Evolutionary conservation across 2,329 filamentous ascomycete genomes (phyloP).

Genomic region (Mariannaea sp.): DNA sequence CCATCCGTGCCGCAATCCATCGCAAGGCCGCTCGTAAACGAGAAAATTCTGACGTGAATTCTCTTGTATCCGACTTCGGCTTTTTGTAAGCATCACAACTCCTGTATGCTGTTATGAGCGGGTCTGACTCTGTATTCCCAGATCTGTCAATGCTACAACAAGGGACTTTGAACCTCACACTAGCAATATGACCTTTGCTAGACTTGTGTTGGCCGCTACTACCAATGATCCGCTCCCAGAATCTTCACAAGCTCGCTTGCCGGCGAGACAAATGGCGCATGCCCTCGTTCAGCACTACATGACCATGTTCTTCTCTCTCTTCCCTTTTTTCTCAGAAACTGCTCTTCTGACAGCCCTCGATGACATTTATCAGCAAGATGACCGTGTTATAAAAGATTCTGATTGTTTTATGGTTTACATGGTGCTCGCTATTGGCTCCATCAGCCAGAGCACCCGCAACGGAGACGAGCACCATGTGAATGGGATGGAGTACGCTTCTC

Average conservation of each 20-base stretch:
- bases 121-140: constrained; percentile 42
- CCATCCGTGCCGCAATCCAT: constrained; percentile 65
- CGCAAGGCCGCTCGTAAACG: constrained; percentile 66
- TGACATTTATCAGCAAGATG: constrained; percentile 75
- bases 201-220: constrained; percentile 82
- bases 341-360: constrained; percentile 78
- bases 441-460: constrained; percentile 71
- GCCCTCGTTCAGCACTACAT: constrained; percentile 82
- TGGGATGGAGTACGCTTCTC: constrained; percentile 61
- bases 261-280: constrained; percentile 70
- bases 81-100: constrained; percentile 66
- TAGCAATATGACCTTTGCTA: constrained; percentile 89
- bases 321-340: constrained; percentile 83
- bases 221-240: constrained; percentile 73
- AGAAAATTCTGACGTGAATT: constrained; percentile 87
- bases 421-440: constrained; percentile 83
- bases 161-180: constrained; percentile 90
- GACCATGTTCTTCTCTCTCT: constrained; percentile 76
- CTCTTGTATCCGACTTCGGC: constrained; percentile 91
- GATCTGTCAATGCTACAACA: constrained; percentile 91
- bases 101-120: neutral
- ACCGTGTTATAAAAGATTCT: constrained; percentile 64
- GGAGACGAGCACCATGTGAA: constrained; percentile 66
- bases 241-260: constrained; percentile 65
- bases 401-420: constrained; percentile 89